Evolutionary conservation across 2,329 filamentous ascomycete species (phyloP).

Genomic region (Tolypocladium nubicola): DNA sequence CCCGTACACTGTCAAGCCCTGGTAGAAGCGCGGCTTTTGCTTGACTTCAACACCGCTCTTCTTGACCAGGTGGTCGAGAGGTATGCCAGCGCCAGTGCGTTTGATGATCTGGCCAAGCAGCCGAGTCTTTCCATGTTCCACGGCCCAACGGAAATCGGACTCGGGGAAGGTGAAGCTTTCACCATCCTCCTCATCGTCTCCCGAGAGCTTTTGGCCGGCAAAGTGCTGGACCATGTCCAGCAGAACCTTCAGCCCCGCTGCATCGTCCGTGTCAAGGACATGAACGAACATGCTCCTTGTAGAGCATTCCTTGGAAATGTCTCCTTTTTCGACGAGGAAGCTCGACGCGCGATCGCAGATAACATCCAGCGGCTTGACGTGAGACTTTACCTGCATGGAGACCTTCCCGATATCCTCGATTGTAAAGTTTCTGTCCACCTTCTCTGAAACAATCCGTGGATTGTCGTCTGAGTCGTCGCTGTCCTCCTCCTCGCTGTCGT

Average conservation of each 20-base stretch:
- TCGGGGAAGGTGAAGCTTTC: constrained; percentile 28
- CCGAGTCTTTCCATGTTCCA: constrained; percentile 38
- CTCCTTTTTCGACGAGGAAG: constrained; percentile 20
- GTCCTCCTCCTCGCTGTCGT: constrained; percentile 18
- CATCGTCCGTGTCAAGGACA: constrained; percentile 42
- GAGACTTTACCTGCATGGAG: constrained; percentile 57
- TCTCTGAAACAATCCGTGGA: constrained; percentile 37
- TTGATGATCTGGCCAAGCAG: constrained; percentile 56
- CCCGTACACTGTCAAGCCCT: constrained; percentile 66
- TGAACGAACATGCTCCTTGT: constrained; percentile 26
- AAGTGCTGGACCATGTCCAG: constrained; percentile 43
- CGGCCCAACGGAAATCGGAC: constrained; percentile 29
- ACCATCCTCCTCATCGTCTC: constrained; percentile 21
- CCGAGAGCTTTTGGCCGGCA: constrained; percentile 21
- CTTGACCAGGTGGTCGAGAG: constrained; percentile 55
- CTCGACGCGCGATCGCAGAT: constrained; percentile 30
- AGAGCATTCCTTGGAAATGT: constrained; percentile 4
- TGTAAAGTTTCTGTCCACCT: constrained; percentile 59
- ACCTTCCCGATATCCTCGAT: constrained; percentile 66
- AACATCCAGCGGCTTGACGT: constrained; percentile 41
- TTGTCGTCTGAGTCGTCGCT: constrained; percentile 23
- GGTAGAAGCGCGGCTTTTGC: constrained; percentile 61
- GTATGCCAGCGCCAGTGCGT: constrained; percentile 56
- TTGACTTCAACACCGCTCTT: constrained; percentile 52
- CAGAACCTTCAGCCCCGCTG: constrained; percentile 41